Conservation (phyloP, 306 rosid species). For the Pterocarpus macrocarpus region DNA sequence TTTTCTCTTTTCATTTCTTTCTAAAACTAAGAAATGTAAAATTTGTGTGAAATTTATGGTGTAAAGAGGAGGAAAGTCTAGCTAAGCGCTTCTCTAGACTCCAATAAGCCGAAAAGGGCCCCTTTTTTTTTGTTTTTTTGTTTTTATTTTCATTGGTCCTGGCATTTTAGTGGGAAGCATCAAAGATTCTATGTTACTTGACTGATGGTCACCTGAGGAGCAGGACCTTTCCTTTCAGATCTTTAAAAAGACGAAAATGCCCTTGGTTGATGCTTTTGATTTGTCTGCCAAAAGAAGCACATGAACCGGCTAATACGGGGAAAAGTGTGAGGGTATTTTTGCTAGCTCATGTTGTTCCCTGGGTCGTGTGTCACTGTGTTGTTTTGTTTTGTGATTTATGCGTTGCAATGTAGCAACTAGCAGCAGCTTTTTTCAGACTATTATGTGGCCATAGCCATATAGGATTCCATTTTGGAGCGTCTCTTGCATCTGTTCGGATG, state of each 20-base stretch:
- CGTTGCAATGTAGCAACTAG: constrained; percentile 39
- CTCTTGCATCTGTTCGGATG: constrained; percentile 45
- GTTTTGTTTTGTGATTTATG: not conserved
- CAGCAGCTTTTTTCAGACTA: constrained; percentile 59
- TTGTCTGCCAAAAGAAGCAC: not conserved
- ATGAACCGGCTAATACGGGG: constrained; percentile 44
- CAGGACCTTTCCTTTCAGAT: constrained; percentile 48
- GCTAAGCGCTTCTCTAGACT: not conserved
- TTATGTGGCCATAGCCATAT: constrained; percentile 31
- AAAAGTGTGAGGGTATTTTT: constrained; percentile 32
- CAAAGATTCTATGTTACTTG: constrained; percentile 55
- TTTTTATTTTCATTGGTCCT: not conserved
- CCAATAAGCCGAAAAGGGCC: too few species aligned
- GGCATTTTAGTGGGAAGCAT: constrained; percentile 60
- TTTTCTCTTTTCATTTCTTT: too few species aligned
- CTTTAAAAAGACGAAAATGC: constrained; percentile 55
- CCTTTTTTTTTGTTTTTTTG: not conserved
- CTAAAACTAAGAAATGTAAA: not conserved
- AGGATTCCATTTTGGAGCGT: constrained; percentile 53
- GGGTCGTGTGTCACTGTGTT: constrained; percentile 7
- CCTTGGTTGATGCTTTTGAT: constrained; percentile 27
- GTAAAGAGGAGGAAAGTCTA: not conserved
- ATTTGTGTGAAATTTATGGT: not conserved
- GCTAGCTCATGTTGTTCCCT: constrained; percentile 14
- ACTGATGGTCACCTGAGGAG: constrained; percentile 52